Evolutionary conservation across 148 eudicot genomes (phyloP).

Genomic region (Chenopodium album): DNA sequence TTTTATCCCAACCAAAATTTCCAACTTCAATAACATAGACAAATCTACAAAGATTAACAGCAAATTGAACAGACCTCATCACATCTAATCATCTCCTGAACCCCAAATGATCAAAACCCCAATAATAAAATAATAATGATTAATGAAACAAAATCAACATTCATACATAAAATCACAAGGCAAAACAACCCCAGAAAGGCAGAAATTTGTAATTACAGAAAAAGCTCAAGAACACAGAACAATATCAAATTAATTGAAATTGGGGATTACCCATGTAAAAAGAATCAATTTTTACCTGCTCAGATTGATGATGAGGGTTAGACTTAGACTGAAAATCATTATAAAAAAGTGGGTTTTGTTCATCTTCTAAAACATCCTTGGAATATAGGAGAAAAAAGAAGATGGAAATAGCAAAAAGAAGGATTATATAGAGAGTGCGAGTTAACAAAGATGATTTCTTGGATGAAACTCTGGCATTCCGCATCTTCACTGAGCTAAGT

Average conservation of each 20-base stretch:
- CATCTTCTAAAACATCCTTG: slow-evolving; percentile 37
- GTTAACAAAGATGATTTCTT: slow-evolving; percentile 34
- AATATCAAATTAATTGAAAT: neutral
- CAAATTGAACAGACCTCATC: neutral
- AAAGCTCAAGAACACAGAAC: neutral
- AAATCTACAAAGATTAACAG: too few species aligned
- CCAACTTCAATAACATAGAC: neutral
- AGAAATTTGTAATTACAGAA: too few species aligned
- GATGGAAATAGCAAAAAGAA: slow-evolving; percentile 38
- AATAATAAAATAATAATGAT: neutral
- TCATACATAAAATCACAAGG: neutral
- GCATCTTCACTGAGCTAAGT: neutral
- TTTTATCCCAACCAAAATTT: neutral
- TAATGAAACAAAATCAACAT: neutral
- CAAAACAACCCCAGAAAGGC: neutral
- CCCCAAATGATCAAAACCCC: neutral
- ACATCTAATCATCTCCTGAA: neutral
- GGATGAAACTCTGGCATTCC: neutral
- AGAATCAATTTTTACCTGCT: slow-evolving; percentile 22
- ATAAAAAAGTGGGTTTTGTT: slow-evolving; percentile 25
- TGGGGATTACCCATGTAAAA: neutral
- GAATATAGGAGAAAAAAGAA: slow-evolving; percentile 35
- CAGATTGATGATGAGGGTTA: slow-evolving; percentile 23
- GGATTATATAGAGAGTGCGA: slow-evolving; percentile 33
- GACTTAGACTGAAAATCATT: slow-evolving; percentile 20